Conservation (phyloP, 805 yeast species). For the Candida tallmaniae region DNA sequence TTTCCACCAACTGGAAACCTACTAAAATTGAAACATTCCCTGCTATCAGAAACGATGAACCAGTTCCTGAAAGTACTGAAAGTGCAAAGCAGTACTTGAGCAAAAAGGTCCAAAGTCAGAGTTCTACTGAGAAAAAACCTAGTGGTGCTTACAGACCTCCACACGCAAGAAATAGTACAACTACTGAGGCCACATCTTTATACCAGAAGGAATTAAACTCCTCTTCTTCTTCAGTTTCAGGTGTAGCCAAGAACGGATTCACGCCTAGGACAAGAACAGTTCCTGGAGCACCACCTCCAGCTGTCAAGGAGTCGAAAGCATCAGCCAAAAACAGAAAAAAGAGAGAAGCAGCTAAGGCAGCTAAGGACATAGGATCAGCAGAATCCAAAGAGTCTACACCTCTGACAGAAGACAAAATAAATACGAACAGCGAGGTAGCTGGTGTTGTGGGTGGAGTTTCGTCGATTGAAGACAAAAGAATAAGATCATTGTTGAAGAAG, state of each 20-base stretch:
- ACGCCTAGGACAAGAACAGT: constrained; percentile 33
- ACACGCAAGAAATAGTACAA: constrained; percentile 60
- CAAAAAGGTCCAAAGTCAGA: constrained; percentile 30
- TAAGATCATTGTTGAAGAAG: constrained; percentile 85
- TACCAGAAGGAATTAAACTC: constrained; percentile 52
- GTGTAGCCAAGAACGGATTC: constrained; percentile 3
- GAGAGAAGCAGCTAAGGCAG: constrained; percentile 40
- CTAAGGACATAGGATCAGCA: constrained; percentile 4
- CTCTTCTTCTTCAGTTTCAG: constrained; percentile 18
- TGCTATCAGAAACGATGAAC: constrained; percentile 40
- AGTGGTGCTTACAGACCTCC: constrained; percentile 99
- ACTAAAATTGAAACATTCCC: constrained; percentile 53
- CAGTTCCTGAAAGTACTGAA: constrained; percentile 64
- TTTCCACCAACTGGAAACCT: constrained; percentile 82
- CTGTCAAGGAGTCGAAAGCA: constrained; percentile 49
- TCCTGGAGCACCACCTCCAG: constrained; percentile 54
- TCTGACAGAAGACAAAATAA: constrained; percentile 8
- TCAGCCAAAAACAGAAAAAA: constrained; percentile 75
- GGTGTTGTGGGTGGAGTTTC: constrained; percentile 57
- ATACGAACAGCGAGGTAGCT: constrained; percentile 20
- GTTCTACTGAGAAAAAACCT: constrained; percentile 47
- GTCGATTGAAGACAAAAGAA: constrained; percentile 86
- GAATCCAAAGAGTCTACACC: constrained; percentile 10
- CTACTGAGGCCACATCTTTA: constrained; percentile 44
- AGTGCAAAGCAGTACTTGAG: constrained; percentile 60